Base-by-base conservation (phyloP, 1,284 basidiomycete genomes). In the Boletellus dicymbophilus region DNA sequence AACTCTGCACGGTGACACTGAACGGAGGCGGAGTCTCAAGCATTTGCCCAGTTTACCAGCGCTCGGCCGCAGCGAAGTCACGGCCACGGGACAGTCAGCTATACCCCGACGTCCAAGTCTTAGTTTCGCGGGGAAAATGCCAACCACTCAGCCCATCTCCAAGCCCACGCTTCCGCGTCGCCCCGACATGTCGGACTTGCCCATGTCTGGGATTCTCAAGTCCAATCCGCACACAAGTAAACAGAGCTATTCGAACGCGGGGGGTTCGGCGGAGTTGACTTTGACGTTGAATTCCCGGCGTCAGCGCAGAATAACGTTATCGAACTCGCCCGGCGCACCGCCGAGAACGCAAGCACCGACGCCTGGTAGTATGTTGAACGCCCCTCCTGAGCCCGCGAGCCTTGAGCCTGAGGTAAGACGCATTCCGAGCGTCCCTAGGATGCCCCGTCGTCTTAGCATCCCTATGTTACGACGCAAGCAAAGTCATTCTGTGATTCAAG, bases 381-480 rank as follows among this genome's bases (percentile, higher is more conserved):
- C 34, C 6, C 47, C 33, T 2, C 26, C 40, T 2, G 49, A 48
- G 27, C 22, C 47, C n/a, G 21, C 25, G n/a, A 27, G 31, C 6
- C 25, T 36, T 4, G 43, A 51, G 16, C 25, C 37, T 4, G 43
- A 51, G 16, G 40, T 44, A 37, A 67, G 49, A 48, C 61, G 46
- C 6, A 33, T 45, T 10, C 52, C 60, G 30, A 68, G 61, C 37
- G 20, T 57, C 33, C 66, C 64, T 15, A 67, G 40, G 47, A 28
- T 64, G n/a, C 61, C 63, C 1, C 66, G 57, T 38, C 53, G 59
- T 18, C 48, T 65, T n/a, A 65, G 66, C 31, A 66, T 65, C 20
- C 66, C 65, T 0, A 54, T 66, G 44, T 46, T 65, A 33, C 60
- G 62, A n/a, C 62, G 65, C 26, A 68, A 62, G 44, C 64, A 63